Evolutionary conservation across 345 rosid species (phyloP), one percentile per base, ranked within the genome.

Genomic region (Crucihimalaya himalaica): DNA sequence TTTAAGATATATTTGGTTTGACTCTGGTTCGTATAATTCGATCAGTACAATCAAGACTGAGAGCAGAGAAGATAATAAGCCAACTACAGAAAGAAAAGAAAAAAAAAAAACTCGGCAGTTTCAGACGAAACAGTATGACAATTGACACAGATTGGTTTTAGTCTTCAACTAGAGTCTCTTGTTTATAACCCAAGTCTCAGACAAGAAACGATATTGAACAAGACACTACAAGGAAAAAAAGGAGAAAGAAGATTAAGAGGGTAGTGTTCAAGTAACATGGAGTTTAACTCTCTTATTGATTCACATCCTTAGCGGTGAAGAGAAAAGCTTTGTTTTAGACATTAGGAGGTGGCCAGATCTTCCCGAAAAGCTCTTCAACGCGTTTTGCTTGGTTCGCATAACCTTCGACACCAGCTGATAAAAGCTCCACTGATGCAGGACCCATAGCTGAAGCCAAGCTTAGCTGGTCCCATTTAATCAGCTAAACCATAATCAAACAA

Each of bases 271-370:
- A 42, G 70, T 31, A 72, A 15, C 70, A 51, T 18, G 55, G 77
- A 58, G 25, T 39, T 67, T 54, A 25, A 28, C 53, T 63, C 78
- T 71, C 80, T 86, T 81, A 84, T 83, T 78, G 54, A 68, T 67
- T 51, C 43, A 48, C 42, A 40, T 13, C 56, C 34, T 60, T 59
- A 25, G 8, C 42, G 72, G 21, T 14, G 6, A 42, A 51, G 20
- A 56, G 53, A 37, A 21, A 48, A 47, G 14, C 31, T 45, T 18
- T 8, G 39, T 52, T 78, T 84, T 81, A 90, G 53, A 88, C 93
- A 72, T 95, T 92, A 39, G 97, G 99, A 32, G 97, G 97, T 45
- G 99, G 99, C 97, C 97, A 95, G 66, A 95, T 92, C 90, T 95
- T 91, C 16, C 86, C 86, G 3, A 92, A 86, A 20, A 87, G 72